These are phyloP conservation scores for Hemerocallis citrina DNA, from an alignment of 106 monocot species.

Conservation along the genomic window DNA sequence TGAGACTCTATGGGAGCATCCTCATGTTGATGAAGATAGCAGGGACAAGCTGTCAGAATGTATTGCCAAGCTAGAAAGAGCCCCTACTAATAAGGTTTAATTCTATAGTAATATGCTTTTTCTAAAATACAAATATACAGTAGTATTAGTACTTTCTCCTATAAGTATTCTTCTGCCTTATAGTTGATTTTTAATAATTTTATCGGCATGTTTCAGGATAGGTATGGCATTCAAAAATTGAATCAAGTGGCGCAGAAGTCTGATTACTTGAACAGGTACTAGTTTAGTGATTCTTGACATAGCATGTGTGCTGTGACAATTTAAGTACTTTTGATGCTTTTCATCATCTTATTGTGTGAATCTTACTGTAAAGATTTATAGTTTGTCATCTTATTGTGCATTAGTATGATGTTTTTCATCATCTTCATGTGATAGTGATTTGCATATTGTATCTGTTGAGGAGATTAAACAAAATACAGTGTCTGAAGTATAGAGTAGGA, in stretches of 20 bases:
- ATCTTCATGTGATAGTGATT: too few species aligned
- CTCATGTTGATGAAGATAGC: slow-evolving; percentile 48
- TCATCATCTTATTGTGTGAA: background rate
- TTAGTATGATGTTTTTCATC: too few species aligned
- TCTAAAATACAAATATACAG: too few species aligned
- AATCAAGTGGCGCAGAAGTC: slow-evolving; percentile 69
- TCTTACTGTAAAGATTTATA: too few species aligned
- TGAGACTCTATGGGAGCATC: slow-evolving; percentile 66
- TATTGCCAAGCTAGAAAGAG: slow-evolving; percentile 51
- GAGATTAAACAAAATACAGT: too few species aligned
- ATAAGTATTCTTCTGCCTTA: too few species aligned
- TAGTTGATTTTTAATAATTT: background rate
- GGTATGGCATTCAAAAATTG: slow-evolving; percentile 64
- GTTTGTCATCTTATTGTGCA: too few species aligned
- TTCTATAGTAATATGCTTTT: background rate
- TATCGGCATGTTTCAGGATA: slow-evolving; percentile 41
- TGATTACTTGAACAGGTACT: slow-evolving; percentile 85
- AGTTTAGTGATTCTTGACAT: slow-evolving; percentile 30
- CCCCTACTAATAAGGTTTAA: slow-evolving; percentile 41
- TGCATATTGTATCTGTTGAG: too few species aligned
- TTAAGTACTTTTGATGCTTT: background rate
- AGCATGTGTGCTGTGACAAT: background rate
- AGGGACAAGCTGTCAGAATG: slow-evolving; percentile 37
- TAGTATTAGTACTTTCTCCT: too few species aligned
- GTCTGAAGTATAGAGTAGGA: too few species aligned